Conservation (phyloP, 306 rosid genomes). For the Inga laurina region DNA sequence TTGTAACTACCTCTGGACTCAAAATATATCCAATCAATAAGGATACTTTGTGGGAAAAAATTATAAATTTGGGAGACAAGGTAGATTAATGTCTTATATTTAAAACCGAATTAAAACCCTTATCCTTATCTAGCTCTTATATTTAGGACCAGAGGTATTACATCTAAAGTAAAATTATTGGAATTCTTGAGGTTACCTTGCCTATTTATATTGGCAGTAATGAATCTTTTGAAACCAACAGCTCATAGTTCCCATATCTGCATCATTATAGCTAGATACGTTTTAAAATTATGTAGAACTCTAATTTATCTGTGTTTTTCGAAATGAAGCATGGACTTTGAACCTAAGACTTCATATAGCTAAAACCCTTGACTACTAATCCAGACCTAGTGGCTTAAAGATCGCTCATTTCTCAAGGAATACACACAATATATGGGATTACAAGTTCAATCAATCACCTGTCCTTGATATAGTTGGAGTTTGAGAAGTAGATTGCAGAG, state of each 20-base stretch:
- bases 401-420: background rate
- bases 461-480: constrained; percentile 80
- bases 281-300: background rate
- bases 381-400: background rate
- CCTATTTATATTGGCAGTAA: background rate
- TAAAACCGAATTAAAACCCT: no score
- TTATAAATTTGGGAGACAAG: no score
- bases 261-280: background rate
- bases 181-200: background rate
- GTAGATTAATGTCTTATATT: no score
- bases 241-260: background rate
- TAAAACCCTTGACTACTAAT: background rate
- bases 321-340: background rate
- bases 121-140: no score
- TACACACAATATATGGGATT: background rate
- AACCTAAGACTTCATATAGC: background rate
- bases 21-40: no score
- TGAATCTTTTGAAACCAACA: background rate
- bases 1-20: no score
- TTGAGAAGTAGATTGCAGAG: constrained; percentile 87
- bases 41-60: no score
- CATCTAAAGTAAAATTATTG: background rate
- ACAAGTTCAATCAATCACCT: constrained; percentile 43
- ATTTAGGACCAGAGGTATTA: no score
- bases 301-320: background rate